phyloP scores from a whole-genome alignment of 140 eudicot genomes.

The Ambrosia hybrid region DNA sequence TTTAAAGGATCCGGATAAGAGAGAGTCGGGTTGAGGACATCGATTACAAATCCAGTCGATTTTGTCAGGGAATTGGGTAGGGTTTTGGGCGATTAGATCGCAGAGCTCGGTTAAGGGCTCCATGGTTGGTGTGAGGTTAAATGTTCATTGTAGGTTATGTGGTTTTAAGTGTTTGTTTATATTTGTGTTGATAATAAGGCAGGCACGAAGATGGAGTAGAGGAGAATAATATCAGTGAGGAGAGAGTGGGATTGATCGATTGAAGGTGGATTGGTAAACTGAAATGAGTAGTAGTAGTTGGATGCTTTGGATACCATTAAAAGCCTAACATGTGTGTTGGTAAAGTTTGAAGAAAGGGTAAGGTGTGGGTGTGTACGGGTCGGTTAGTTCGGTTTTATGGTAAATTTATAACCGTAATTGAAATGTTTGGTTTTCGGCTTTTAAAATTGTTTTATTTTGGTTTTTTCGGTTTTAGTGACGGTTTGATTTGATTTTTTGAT shows the following conservation, averaged over 20 bases:
- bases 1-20: conserved; percentile 58
- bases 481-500: too few relatives aligned
- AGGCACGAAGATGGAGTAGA: conserved; percentile 14
- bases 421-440: too few relatives aligned
- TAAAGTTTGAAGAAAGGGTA: too few relatives aligned
- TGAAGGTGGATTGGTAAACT: background rate
- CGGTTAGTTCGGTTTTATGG: too few relatives aligned
- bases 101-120: conserved; percentile 85
- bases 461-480: too few relatives aligned
- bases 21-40: conserved; percentile 67
- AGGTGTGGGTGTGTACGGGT: too few relatives aligned
- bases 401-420: too few relatives aligned
- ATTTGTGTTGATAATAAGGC: background rate
- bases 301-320: too few relatives aligned
- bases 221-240: conserved; percentile 1
- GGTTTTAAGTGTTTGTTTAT: conserved; percentile 10
- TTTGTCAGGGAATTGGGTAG: conserved; percentile 65
- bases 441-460: too few relatives aligned
- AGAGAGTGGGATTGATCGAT: background rate
- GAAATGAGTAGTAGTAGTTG: too few relatives aligned
- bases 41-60: conserved; percentile 82
- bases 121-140: conserved; percentile 37
- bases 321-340: background rate
- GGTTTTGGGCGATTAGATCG: conserved; percentile 73
- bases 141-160: conserved; percentile 21